Percentiles rank a stretch among this genome's conserved stretches.
phyloP scores from a whole-genome alignment of 2,329 filamentous ascomycete species.

The Neophaeococcomyces aloes region DNA sequence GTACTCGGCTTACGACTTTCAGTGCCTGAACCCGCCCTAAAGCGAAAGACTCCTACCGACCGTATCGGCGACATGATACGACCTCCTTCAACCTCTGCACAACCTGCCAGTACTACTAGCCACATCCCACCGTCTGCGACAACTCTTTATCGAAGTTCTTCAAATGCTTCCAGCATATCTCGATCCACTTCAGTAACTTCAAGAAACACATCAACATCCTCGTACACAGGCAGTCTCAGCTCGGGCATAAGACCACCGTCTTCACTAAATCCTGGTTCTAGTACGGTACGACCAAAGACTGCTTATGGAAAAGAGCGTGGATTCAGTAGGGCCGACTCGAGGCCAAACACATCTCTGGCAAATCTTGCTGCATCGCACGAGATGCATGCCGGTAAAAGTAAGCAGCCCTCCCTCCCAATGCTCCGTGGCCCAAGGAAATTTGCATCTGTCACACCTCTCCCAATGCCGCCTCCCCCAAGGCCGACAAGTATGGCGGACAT shows the following conservation, averaged over 20 bases:
- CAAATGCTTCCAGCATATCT: constrained; percentile 33
- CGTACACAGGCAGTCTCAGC: constrained; percentile 50
- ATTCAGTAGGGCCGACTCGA: constrained; percentile 32
- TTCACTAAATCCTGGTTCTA: constrained; percentile 29
- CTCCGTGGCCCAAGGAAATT: constrained; percentile 12
- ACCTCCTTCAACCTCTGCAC: constrained; percentile 32
- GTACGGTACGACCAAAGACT: constrained; percentile 38
- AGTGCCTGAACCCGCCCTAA: constrained; percentile 48
- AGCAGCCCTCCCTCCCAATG: constrained; percentile 9
- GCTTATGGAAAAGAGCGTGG: constrained; percentile 43
- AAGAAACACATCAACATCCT: constrained; percentile 36
- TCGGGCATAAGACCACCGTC: constrained; percentile 39
- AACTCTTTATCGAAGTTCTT: constrained; percentile 35
- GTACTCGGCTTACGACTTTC: constrained; percentile 22
- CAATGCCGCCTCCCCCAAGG: background rate
- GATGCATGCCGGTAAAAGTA: constrained; percentile 6
- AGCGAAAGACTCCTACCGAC: constrained; percentile 50
- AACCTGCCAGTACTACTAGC: constrained; percentile 35
- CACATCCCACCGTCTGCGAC: constrained; percentile 28
- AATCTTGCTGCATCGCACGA: constrained; percentile 7
- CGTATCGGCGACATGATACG: constrained; percentile 44
- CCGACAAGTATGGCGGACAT: background rate
- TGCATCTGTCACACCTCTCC: background rate
- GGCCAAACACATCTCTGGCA: constrained; percentile 33
- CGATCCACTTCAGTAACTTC: constrained; percentile 34